Evolutionary conservation across 441 rosid species (phyloP).

Genomic region (Viola pubescens): DNA sequence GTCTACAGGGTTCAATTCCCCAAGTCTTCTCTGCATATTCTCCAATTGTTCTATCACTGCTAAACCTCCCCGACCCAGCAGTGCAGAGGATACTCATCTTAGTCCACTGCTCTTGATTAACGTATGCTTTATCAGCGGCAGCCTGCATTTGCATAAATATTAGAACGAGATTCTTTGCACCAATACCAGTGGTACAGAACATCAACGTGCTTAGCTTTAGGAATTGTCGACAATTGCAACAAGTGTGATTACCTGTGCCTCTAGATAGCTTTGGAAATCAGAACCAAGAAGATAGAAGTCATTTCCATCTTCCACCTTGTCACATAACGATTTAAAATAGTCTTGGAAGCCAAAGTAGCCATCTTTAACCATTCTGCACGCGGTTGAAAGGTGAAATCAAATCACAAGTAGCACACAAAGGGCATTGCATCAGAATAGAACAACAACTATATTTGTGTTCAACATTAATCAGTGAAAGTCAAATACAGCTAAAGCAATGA

Average conservation of each 20-base stretch:
- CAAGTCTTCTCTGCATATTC: slow-evolving; percentile 42
- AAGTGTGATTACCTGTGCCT: slow-evolving; percentile 37
- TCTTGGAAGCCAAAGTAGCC: slow-evolving; percentile 41
- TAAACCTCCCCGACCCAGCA: slow-evolving; percentile 45
- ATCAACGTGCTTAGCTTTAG: not conserved
- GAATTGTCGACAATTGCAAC: not conserved
- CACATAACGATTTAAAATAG: slow-evolving; percentile 39
- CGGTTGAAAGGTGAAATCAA: not conserved
- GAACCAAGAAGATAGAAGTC: slow-evolving; percentile 40
- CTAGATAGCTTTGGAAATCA: slow-evolving; percentile 42
- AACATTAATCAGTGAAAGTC: not conserved
- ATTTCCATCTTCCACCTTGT: slow-evolving; percentile 30
- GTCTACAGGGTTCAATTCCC: slow-evolving; percentile 40
- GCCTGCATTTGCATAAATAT: slow-evolving; percentile 25
- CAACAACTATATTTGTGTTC: not conserved
- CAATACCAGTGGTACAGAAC: not conserved
- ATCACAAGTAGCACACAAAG: not conserved
- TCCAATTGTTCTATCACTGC: slow-evolving; percentile 42
- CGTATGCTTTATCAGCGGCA: slow-evolving; percentile 44
- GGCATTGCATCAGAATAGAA: not conserved
- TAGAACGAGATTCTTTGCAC: not conserved
- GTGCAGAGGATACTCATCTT: slow-evolving; percentile 43
- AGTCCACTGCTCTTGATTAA: slow-evolving; percentile 41
- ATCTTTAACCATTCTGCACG: slow-evolving; percentile 37
- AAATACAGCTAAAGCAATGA: not conserved